Evolutionary conservation across 31 red algal species (phyloP).

Genomic region (Asparagopsis taxiformis): DNA sequence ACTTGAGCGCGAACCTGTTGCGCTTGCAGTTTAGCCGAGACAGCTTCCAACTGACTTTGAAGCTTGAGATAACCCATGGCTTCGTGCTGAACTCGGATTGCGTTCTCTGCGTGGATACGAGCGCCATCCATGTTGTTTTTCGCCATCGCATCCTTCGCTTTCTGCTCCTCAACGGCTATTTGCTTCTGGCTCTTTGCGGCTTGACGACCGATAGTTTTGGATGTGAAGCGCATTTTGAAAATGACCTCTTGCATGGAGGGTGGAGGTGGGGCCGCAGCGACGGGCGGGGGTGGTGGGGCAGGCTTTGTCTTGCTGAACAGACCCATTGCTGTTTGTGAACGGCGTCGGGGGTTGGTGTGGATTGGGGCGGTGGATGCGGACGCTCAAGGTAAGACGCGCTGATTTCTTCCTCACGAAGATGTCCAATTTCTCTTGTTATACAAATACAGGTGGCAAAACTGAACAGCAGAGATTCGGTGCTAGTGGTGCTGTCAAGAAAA

Average conservation of each 20-base stretch:
- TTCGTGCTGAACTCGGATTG: conserved; percentile 80
- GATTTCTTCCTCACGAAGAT: too few relatives aligned
- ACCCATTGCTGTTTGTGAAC: conserved; percentile 44
- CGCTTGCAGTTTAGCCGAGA: conserved; percentile 83
- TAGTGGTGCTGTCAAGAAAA: too few relatives aligned
- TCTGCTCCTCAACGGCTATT: conserved; percentile 64
- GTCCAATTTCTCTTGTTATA: too few relatives aligned
- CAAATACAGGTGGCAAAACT: too few relatives aligned
- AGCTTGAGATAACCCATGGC: conserved; percentile 75
- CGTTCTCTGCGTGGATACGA: conserved; percentile 91
- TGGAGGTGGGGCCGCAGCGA: conserved; percentile 28
- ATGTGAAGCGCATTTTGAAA: conserved; percentile 89
- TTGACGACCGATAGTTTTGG: conserved; percentile 74
- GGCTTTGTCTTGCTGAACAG: conserved; percentile 49
- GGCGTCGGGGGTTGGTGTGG: too few relatives aligned
- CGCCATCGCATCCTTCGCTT: conserved; percentile 71
- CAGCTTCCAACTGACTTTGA: conserved; percentile 83
- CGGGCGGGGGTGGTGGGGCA: conserved; percentile 37
- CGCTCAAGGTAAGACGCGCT: too few relatives aligned
- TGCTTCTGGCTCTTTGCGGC: conserved; percentile 64
- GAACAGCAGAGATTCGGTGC: too few relatives aligned
- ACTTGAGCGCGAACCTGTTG: conserved; percentile 71
- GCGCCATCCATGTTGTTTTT: conserved; percentile 88
- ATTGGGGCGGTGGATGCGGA: too few relatives aligned
- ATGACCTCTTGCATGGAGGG: conserved; percentile 63